These are phyloP conservation scores for Bryum argenteum DNA, from an alignment of 225 moss, liverwort and hornwort genomes.

Conservation along the genomic window DNA sequence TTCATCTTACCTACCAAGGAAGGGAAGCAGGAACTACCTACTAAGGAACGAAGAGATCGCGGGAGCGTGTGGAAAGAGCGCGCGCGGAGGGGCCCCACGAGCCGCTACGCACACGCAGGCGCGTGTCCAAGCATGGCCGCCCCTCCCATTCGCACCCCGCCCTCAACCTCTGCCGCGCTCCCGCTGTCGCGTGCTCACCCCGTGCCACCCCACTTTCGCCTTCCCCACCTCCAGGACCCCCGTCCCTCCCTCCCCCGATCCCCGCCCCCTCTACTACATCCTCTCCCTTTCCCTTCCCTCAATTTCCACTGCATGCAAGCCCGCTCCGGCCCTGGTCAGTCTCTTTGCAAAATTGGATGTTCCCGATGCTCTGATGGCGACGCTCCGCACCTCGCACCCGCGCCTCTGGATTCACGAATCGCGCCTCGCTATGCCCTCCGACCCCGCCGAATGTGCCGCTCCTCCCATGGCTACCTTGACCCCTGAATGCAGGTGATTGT, in stretches of 20 bases:
- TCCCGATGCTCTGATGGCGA: conserved; percentile 40
- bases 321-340: too few relatives aligned
- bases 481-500: conserved; percentile 41
- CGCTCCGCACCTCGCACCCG: conserved; percentile 29
- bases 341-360: background rate
- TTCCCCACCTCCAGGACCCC: background rate
- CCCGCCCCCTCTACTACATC: too few relatives aligned
- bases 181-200: conserved; percentile 18
- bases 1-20: too few relatives aligned
- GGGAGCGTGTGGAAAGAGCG: conserved; percentile 14
- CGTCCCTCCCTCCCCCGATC: background rate
- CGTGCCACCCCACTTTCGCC: conserved; percentile 11
- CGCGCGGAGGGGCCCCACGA: conserved; percentile 36
- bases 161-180: background rate
- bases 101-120: conserved; percentile 35
- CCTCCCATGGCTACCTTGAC: background rate
- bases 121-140: conserved; percentile 19
- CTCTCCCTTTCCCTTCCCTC: background rate
- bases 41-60: background rate
- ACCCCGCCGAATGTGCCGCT: conserved; percentile 18
- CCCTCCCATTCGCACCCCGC: background rate
- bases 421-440: conserved; percentile 23
- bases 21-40: too few relatives aligned
- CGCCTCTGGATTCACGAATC: conserved; percentile 40
- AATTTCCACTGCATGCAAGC: background rate